Base-by-base conservation (phyloP, 306 rosid genomes). In the Vigna hirtella region DNA sequence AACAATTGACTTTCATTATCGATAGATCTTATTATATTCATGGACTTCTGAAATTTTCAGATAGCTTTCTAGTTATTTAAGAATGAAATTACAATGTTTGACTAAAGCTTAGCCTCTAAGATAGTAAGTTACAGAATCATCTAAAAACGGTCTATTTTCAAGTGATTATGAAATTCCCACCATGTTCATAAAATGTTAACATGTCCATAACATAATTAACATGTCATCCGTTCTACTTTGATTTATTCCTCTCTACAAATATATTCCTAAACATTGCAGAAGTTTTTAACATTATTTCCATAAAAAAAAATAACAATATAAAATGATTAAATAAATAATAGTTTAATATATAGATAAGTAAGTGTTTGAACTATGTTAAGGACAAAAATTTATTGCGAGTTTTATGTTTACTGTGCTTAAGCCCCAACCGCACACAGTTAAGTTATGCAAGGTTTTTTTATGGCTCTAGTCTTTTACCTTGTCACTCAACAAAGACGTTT, bases 1-100 rank as follows among this genome's bases (percentile, higher is more conserved):
- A 77, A 22, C 38, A 63, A 61, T 34, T 77, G 79, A 82, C 85
- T 71, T 62, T 47, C 28, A 40, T 48, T 10, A 38, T 6, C 6
- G 2, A 13, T 15, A 20, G 17, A 36, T 53, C 34, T 30, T 48
- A 36, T 36, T 42, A 16, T 20, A 53, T 49, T 59, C 61, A 2
- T 10, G 14, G 52, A 69, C 52, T 59, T 50, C 0, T 28, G 70
- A 69, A 50, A 69, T 7, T 14, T 17, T 57, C 24, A 45, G 26
- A 56, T 68, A 57, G 9, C 57, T 13, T 53, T 75, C 48, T 14
- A 48, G 16, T 12, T 51, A 51, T 51, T 20, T 38, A 5, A 42
- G 47, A 38, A 36, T 18, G 7, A 42, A 26, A 62, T 10, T n/a
- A 49, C n/a, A 11, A 18, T 34, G 24, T 32, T 11, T 47, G 22